A percentile compares a stretch with the other conserved stretches of the same genome.
Evolutionary conservation across 192 early-diverging fungal species (phyloP).

Genomic region (Tieghemiomyces parasiticus): DNA sequence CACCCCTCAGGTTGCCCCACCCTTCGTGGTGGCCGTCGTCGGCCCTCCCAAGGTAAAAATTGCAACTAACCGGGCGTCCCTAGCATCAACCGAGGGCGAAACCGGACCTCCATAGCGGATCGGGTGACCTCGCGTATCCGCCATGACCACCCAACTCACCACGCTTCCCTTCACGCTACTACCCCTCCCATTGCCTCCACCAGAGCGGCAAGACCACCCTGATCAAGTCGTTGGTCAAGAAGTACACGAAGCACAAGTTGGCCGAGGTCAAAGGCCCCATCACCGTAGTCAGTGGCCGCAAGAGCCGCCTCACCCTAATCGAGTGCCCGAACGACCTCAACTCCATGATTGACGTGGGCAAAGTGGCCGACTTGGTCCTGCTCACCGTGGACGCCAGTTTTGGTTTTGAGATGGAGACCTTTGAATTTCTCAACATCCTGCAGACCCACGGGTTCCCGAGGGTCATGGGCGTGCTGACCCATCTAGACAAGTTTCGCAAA

Average conservation of each 20-base stretch:
- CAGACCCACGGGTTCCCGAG: slow-evolving; percentile 96
- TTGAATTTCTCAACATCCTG: slow-evolving; percentile 95
- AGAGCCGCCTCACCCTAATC: slow-evolving; percentile 89
- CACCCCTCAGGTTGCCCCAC: slow-evolving; percentile 78
- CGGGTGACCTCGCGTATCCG: too few species aligned
- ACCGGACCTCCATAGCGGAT: too few species aligned
- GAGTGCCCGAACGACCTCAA: slow-evolving; percentile 96
- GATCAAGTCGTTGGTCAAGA: slow-evolving; percentile 88
- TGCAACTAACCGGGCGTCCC: too few species aligned
- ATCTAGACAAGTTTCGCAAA: slow-evolving; percentile 90
- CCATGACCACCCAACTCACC: too few species aligned
- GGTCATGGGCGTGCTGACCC: slow-evolving; percentile 96
- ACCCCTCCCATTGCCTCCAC: too few species aligned
- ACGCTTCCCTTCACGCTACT: too few species aligned
- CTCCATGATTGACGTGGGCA: slow-evolving; percentile 94
- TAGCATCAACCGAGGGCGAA: too few species aligned
- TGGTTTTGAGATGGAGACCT: slow-evolving; percentile 99
- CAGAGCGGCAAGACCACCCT: slow-evolving; percentile 93
- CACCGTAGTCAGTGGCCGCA: slow-evolving; percentile 92
- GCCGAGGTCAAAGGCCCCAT: slow-evolving; percentile 88
- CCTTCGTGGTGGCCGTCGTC: slow-evolving; percentile 87
- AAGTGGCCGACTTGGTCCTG: slow-evolving; percentile 91
- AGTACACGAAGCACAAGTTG: slow-evolving; percentile 88
- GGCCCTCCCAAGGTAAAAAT: too few species aligned
- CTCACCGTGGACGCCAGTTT: slow-evolving; percentile 93